Evolutionary conservation across 2,329 filamentous ascomycete genomes (phyloP), one percentile per base, ranked within the genome.

Genomic region (Mariannaea elegans): DNA sequence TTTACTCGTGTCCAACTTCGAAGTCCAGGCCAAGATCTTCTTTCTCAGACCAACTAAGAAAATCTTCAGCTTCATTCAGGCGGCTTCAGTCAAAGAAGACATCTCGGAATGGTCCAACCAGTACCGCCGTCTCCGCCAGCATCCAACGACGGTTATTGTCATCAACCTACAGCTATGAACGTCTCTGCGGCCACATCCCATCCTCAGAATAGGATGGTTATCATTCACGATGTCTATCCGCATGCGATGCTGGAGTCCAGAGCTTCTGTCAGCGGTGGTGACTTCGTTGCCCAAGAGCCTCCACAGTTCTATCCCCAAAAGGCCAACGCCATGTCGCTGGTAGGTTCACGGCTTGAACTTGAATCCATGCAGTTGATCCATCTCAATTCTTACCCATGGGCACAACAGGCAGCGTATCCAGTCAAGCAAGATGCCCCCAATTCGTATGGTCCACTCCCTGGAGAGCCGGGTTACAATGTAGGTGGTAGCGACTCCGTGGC

Each of bases 51-150:
- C 19, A 34, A 39, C 14, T 18, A 41, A 44, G 12, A 14, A 21
- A 24, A 21, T 7, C 42, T 51, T 16, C 23, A 21, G 7, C 47
- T 36, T 31, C n/a, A 24, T 34, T 41, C 13, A 23, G 48, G 29
- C 31, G 42, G 19, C 19, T 12, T 49, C 36, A 39, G 29, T 29
- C 27, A 63, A 41, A 55, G 59, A 55, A 38, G n/a, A 47, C 39
- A 18, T 41, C 44, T 31, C 55, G 63, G 66, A 23, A 75, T 82
- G 80, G 76, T 75, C 60, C 75, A 72, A 53, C 71, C 71, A 52
- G 70, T 74, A 42, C 77, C 80, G 32, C 78, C 77, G 41, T 84
- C 83, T 19, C 82, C 83, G 58, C 77, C 79, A 53, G 78, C 78
- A 18, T 80, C 78, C 47, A 60, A 59, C 49, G 65, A 65, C 54